Base-by-base conservation (phyloP, 2,329 filamentous ascomycete species). In the Claviceps arundinis region DNA sequence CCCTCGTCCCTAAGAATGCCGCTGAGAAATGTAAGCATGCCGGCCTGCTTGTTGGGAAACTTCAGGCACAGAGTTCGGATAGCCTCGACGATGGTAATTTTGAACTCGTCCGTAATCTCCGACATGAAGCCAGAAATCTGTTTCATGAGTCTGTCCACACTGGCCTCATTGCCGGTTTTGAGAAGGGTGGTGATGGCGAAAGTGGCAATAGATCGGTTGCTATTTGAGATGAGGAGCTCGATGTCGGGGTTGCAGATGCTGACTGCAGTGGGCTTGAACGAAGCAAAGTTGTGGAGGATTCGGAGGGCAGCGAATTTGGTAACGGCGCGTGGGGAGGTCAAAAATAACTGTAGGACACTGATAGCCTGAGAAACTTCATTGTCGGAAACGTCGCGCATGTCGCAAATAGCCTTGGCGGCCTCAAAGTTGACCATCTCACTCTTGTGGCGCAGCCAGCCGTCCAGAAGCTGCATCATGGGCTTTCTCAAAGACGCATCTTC, bases 381-480 rank as follows among this genome's bases (percentile, higher is more conserved):
- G 65, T 98, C 93, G 53, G 87, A 90, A 47, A 97, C 85, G 67
- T 97, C 89, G 58, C 85, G 82, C 78, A 97, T 85, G 61, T 95
- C 87, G 73, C 90, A 95, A 63, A 98, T 95, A 50, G 91, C 91
- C 77, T 97, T 97, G 57, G 93, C 93, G 51, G 93, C 93, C 72
- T 98, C 93, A 60, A 98, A 96, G 74, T 96, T 97, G 71, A 98
- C 90, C 89, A 95, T 95, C 69, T 97, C 93, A 70, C 89, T 95
- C 84, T 98, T 97, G 71, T 97, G 91, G 67, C 90, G 82, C 68
- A 98, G 73, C 91, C 91, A 97, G 63, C 89, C 87, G 67, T 97
- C 91, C 62, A 98, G 80, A 59, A 98, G 81, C 70, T 90, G 84
- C 81, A 95, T 93, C 93, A 98, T 98, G 55, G 90, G 89, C 73